Evolutionary conservation across 2,329 filamentous ascomycete species (phyloP), one percentile per base, ranked within the genome.

Genomic region (Botryotinia narcissicola): DNA sequence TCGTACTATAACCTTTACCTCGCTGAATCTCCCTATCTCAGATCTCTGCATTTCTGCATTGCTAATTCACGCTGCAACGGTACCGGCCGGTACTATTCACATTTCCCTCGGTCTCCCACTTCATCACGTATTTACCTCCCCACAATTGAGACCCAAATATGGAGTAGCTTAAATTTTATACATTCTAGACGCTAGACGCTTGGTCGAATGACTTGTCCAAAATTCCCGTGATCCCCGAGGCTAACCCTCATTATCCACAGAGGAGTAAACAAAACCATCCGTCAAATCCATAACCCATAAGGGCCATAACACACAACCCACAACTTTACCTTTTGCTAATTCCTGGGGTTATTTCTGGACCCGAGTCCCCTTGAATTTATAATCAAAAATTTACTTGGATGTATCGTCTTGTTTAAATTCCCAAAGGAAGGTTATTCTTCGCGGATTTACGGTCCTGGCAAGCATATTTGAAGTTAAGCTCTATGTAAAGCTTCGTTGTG

Each of bases 281-380:
- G 5, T 14, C 25, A n/a, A 57, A 57, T n/a, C 51, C n/a, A 54
- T 29, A 54, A 54, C 51, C 20, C 46, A 48, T 9, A 29, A 16
- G 25, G 48, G 48, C 48, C 25, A 51, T 25, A 51, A 54, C n/a
- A 29, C 51, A 29, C 8, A 66, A 25, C 18, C 63, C 63, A 67
- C 46, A 67, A 67, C 32, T 51, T 37, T 51, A 25, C 9, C 22
- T 67, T 51, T 67, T 67, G n/a, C 18, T 35, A 20, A 16, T 71
- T 72, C n/a, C 60, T 72, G 37, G 70, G 70, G 46, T 67, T 66
- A 44, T 67, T 42, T 8, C 70, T 72, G 44, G 60, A 59, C 22
- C 59, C 37, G 25, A 62, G 60, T n/a, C 60, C 60, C 48, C 64
- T 54, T 57, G 48, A 48, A 51, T 51, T 12, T 35, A 32, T 3